Base-by-base conservation (phyloP, 495 filamentous ascomycete genomes). In the Letharia columbiana region DNA sequence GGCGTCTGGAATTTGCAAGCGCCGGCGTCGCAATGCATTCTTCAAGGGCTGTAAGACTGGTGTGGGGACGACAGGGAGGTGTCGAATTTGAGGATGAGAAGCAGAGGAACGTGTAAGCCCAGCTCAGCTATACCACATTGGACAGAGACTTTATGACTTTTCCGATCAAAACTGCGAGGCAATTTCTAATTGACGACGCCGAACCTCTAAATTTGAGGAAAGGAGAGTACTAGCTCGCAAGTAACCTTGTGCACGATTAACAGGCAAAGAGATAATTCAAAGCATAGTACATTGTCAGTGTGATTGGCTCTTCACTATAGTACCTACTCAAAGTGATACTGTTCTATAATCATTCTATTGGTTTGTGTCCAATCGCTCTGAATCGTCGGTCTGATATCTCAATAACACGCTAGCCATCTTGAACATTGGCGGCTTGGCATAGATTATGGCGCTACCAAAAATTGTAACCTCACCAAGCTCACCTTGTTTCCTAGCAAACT, bases 381-480 rank as follows among this genome's bases (percentile, higher is more conserved):
- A 28, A 28, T 28, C 23, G 23, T 40, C n/a, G n/a, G 20, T 35
- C 11, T 37, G 44, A 47, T 18, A 47, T 1, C 20, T 23, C 23
- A 18, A 20, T 7, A 49, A 0, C 2, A n/a, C 2, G 39, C 63
- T 60, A 47, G 35, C 63, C 28, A 39, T 23, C 10, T 60, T 45
- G 23, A 49, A 35, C 8, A 45, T 40, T 60, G 60, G 56, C 20
- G 63, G 54, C 54, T 65, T 59, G 54, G 54, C 54, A 31, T 18
- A 20, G 23, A 28, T 0, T 28, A 20, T 9, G 54, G 6, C 15
- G 15, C 28, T 54, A 23, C 40, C 63, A 65, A 60, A 65, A 65
- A 65, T 65, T 17, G 42, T 50, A 15, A 35, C 56, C 41, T 60
- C 39, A 35, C 50, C 13, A 17, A 40, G 33, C 39, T 58, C 28